phyloP scores from a whole-genome alignment of 164 flowering plant genomes.

The Brasenia schreberi region DNA sequence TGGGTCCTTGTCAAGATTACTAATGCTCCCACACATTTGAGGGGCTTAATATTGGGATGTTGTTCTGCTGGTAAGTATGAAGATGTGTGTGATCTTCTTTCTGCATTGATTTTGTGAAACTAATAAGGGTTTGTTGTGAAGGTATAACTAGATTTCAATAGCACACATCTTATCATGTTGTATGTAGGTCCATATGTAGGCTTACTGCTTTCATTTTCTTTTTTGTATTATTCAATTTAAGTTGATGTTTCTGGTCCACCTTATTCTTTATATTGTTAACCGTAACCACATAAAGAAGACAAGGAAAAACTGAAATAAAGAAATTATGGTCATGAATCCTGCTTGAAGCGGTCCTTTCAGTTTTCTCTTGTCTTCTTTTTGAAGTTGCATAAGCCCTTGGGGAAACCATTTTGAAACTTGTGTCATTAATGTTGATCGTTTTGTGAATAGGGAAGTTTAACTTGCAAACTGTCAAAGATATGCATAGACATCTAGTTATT shows the following conservation, averaged over 20 bases:
- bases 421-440: no score
- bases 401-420: no score
- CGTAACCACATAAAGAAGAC: no score
- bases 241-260: background rate
- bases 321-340: no score
- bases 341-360: no score
- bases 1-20: conserved; percentile 44
- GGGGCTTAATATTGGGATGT: conserved; percentile 64
- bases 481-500: no score
- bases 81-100: background rate
- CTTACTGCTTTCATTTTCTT: background rate
- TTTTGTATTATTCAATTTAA: background rate
- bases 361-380: no score
- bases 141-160: background rate
- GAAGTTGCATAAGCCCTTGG: no score
- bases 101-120: conserved; percentile 2
- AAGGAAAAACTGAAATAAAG: no score
- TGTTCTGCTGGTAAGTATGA: conserved; percentile 58
- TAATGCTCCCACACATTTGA: conserved; percentile 47
- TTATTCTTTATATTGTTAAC: no score
- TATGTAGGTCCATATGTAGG: background rate
- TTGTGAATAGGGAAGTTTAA: no score
- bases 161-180: background rate
- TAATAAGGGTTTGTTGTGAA: background rate
- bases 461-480: no score